Percentiles rank a stretch among this genome's conserved stretches.
Evolutionary conservation across 306 rosid genomes (phyloP).

Genomic region (Acacia melanoxylon): DNA sequence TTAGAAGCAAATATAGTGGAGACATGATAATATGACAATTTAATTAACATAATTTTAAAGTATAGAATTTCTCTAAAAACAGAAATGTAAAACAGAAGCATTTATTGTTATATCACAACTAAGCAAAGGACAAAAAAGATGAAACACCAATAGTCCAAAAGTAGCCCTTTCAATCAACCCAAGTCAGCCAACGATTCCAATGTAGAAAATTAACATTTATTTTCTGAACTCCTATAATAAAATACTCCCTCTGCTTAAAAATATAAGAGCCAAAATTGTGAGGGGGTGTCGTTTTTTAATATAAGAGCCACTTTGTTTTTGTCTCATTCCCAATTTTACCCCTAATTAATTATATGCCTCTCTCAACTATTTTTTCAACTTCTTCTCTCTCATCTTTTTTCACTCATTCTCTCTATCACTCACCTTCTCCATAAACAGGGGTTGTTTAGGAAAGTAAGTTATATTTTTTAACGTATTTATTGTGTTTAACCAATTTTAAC

Average conservation of each 20-base stretch:
- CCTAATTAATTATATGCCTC: too few relatives aligned
- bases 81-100: neutral
- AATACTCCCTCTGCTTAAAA: neutral
- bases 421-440: too few relatives aligned
- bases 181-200: neutral
- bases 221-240: neutral
- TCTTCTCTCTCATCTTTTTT: too few relatives aligned
- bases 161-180: neutral
- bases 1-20: neutral
- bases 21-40: neutral
- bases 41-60: neutral
- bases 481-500: too few relatives aligned
- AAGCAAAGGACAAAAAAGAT: neutral
- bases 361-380: too few relatives aligned
- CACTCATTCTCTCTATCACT: too few relatives aligned
- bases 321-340: too few relatives aligned
- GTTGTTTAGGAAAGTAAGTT: too few relatives aligned
- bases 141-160: neutral
- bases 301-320: too few relatives aligned
- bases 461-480: too few relatives aligned
- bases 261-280: too few relatives aligned
- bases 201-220: neutral
- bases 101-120: neutral
- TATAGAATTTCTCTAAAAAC: slow-evolving; percentile 9
- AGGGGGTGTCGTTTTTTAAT: too few relatives aligned